These are phyloP conservation scores for Crithidia fasciculata DNA, from an alignment of 208 protist species.

Conservation along the genomic window DNA sequence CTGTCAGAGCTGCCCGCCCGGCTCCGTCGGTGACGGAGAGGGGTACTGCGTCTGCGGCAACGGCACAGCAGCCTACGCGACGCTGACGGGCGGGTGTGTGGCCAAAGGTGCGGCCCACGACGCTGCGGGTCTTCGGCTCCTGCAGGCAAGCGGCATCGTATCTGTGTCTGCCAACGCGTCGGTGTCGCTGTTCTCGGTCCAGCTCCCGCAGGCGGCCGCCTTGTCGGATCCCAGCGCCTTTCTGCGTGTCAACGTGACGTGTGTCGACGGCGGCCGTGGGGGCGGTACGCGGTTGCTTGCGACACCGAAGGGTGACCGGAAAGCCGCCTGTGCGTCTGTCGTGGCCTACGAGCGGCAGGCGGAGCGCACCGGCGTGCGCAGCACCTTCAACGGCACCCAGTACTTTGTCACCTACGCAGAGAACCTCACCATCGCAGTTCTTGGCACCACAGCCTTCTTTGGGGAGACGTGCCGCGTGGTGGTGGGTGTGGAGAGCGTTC, in stretches of 20 bases:
- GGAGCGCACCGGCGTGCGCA: slow-evolving; percentile 27
- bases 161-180: slow-evolving; percentile 17
- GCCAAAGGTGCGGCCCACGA: slow-evolving; percentile 19
- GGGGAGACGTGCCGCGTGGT: slow-evolving; percentile 34
- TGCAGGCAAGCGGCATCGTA: slow-evolving; percentile 6
- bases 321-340: slow-evolving; percentile 16
- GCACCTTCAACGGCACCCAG: slow-evolving; percentile 20
- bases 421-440: slow-evolving; percentile 25
- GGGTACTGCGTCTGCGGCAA: slow-evolving; percentile 42
- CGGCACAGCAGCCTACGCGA: slow-evolving; percentile 19
- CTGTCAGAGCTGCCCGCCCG: slow-evolving; percentile 29
- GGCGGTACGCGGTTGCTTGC: slow-evolving; percentile 33
- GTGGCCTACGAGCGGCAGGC: slow-evolving; percentile 36
- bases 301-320: slow-evolving; percentile 14
- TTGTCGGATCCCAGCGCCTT: slow-evolving; percentile 29
- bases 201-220: slow-evolving; percentile 26
- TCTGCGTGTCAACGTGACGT: slow-evolving; percentile 29
- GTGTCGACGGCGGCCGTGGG: slow-evolving; percentile 12
- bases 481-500: slow-evolving; percentile 26
- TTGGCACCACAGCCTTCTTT: slow-evolving; percentile 26
- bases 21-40: slow-evolving; percentile 31
- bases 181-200: slow-evolving; percentile 22
- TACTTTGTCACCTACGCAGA: slow-evolving; percentile 37
- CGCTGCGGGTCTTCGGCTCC: slow-evolving; percentile 10
- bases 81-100: slow-evolving; percentile 29